A percentile compares a stretch with the other conserved stretches of the same genome.
These are phyloP conservation scores for Musa schizocarpa DNA, from an alignment of 176 grass and related monocot species.

Conservation along the genomic window DNA sequence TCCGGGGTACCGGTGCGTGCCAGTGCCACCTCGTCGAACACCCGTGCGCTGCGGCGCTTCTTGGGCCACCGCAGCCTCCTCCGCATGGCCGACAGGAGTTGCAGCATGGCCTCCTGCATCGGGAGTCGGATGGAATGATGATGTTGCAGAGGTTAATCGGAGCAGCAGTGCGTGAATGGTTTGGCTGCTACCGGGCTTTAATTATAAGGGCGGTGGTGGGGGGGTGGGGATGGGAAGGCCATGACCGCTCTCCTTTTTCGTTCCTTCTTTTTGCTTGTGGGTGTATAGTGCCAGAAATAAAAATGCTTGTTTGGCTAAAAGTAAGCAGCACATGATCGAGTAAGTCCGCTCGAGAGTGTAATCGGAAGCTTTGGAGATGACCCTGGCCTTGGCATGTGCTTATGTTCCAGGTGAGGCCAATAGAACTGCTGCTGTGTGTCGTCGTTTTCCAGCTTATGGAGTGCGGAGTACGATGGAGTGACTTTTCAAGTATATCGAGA, in stretches of 20 bases:
- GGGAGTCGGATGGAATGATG: background rate
- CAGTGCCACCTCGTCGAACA: slow-evolving; percentile 19
- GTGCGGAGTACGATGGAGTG: background rate
- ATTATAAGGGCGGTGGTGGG: background rate
- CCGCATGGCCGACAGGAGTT: background rate
- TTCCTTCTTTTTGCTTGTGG: background rate
- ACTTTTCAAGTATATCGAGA: too few relatives aligned
- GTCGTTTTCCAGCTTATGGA: background rate
- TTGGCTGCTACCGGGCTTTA: background rate
- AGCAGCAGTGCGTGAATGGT: background rate
- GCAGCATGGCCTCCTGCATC: background rate
- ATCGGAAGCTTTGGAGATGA: background rate
- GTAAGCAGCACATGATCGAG: background rate
- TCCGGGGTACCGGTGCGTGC: background rate
- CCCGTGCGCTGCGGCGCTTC: background rate
- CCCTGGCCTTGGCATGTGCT: background rate
- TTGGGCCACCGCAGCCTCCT: slow-evolving; percentile 8
- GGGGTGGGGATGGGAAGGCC: background rate
- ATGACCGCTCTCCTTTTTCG: background rate
- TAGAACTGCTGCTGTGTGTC: background rate
- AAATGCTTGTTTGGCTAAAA: background rate
- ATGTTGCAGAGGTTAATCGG: background rate
- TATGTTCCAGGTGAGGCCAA: background rate
- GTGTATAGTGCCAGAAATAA: background rate
- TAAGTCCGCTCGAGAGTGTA: background rate